These are phyloP conservation scores for Tricholoma saponaceum DNA, from an alignment of 768 basidiomycete species.

Conservation along the genomic window DNA sequence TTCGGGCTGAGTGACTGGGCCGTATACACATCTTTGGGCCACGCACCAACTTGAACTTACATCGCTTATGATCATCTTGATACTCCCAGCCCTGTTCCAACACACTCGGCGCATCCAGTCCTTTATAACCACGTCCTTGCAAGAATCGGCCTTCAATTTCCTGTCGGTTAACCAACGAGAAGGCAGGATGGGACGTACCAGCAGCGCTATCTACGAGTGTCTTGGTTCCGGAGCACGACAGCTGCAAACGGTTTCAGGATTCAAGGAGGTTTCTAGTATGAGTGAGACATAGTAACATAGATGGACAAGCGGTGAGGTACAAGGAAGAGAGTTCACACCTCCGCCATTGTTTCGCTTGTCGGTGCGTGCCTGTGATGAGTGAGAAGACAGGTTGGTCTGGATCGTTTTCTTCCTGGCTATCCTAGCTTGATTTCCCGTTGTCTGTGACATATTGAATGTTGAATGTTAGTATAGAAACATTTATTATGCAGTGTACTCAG, in stretches of 20 bases:
- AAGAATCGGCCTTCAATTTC: constrained; percentile 58
- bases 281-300: neutral
- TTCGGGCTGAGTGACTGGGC: too few species aligned
- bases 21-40: too few species aligned
- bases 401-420: constrained; percentile 43
- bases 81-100: constrained; percentile 92
- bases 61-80: constrained; percentile 42
- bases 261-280: constrained; percentile 1
- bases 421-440: constrained; percentile 12
- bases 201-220: constrained; percentile 64
- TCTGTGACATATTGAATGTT: neutral
- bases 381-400: constrained; percentile 80
- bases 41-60: neutral
- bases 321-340: constrained; percentile 12
- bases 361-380: constrained; percentile 79
- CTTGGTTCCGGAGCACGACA: constrained; percentile 61
- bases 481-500: constrained; percentile 24
- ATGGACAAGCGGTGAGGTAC: too few species aligned
- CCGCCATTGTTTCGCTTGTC: constrained; percentile 67
- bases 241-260: constrained; percentile 8
- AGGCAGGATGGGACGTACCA: constrained; percentile 35
- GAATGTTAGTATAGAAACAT: too few species aligned
- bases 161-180: neutral
- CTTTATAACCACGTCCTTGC: constrained; percentile 69
- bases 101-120: constrained; percentile 77